These are phyloP conservation scores for Plectosphaerella cucumerina DNA, from an alignment of 2,329 filamentous ascomycete genomes.

Conservation along the genomic window DNA sequence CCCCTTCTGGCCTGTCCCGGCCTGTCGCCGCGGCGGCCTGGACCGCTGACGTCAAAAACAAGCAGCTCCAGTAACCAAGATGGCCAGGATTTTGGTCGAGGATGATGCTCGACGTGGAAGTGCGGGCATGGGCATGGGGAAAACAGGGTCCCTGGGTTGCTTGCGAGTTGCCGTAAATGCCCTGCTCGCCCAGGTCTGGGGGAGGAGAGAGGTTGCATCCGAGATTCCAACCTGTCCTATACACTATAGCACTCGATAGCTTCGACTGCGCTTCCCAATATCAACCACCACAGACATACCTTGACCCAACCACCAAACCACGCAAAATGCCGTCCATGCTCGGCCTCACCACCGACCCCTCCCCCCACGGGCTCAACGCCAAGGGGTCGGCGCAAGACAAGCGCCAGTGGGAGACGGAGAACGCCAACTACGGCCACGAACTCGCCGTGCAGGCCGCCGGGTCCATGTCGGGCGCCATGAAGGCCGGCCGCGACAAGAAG, in stretches of 20 bases:
- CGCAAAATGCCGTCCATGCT: conserved; percentile 24
- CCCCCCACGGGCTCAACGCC: conserved; percentile 10
- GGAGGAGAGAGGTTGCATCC: not conserved
- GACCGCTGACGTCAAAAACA: not conserved
- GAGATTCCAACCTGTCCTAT: not conserved
- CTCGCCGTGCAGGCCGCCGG: conserved; percentile 22
- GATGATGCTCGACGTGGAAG: not conserved
- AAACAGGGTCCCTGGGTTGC: not conserved
- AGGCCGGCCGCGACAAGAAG: not conserved
- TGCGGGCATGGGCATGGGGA: not conserved
- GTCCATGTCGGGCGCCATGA: not conserved
- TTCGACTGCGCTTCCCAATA: too few relatives aligned
- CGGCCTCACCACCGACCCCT: conserved; percentile 23
- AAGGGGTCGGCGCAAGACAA: not conserved
- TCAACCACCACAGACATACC: not conserved
- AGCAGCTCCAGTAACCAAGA: not conserved
- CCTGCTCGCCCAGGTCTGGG: not conserved
- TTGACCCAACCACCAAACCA: not conserved
- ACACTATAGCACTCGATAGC: not conserved
- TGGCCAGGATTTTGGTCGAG: not conserved
- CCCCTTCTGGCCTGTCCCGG: not conserved
- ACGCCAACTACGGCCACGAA: conserved; percentile 29
- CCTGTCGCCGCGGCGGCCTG: not conserved
- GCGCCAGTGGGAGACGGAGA: conserved; percentile 31
- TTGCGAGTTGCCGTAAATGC: not conserved